Evolutionary conservation across 495 filamentous ascomycete genomes (phyloP), one percentile per base, ranked within the genome.

Genomic region (Talaromyces adpressus): DNA sequence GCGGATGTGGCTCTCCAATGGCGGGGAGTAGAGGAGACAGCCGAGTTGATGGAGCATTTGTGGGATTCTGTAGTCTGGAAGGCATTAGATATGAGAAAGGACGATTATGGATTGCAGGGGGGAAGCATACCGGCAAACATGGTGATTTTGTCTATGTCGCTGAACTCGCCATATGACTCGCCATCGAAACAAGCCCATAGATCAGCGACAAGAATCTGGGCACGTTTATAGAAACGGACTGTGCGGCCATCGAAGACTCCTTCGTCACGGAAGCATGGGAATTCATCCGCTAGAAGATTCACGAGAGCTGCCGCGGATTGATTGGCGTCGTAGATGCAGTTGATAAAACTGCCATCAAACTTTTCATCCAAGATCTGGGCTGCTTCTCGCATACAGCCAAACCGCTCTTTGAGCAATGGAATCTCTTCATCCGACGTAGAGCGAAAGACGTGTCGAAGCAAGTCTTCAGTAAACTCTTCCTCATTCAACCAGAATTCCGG

Each of bases 161-260:
- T 69, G 69, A 99, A 99, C n/a, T 81, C 75, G 14, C 94, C 94
- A 65, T 87, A 92, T 23, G 82, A 75, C 64, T 89, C 79, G 34
- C 91, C 91, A 56, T 94, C 84, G 69, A 97, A 97, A 64, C 91
- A 93, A 11, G 93, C 93, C 93, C 93, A 98, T 3, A 97, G 70
- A 69, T 99, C 94, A 49, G 95, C 95, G 18, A 95, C 91, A 14
- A 97, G 82, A 61, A 98, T 98, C 78, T 99, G 94, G 2, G 94
- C 92, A 8, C 94, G 87, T 73, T 98, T 98, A 70, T 93, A 85
- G 64, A 99, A 81, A 20, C 90, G 89, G 3, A 98, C 85, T 20
- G 80, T 81, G n/a, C 83, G 82, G 6, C 85, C 84, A 57, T 92
- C 85, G 73, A 91, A 95, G 11, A 68, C 67, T 47, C 84, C 82